Conservation (phyloP, 2,329 filamentous ascomycete species). For the Ascocoryne sarcoides region DNA sequence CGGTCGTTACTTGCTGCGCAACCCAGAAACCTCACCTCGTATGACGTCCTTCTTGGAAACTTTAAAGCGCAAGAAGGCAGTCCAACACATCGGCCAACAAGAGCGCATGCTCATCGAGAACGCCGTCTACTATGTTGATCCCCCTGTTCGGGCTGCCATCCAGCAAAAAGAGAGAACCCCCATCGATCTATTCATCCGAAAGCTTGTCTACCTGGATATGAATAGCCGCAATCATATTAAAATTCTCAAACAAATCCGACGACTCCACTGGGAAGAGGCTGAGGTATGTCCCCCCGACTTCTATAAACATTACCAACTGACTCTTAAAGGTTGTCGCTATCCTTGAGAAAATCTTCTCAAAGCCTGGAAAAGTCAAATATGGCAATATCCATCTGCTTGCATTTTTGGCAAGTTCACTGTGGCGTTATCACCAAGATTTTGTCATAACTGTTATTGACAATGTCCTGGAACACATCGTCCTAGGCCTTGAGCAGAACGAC, state of each 20-base stretch:
- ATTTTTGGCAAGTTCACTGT: constrained; percentile 78
- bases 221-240: constrained; percentile 91
- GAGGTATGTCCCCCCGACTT: constrained; percentile 45
- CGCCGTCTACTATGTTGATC: constrained; percentile 95
- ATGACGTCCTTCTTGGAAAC: constrained; percentile 95
- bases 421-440: constrained; percentile 87
- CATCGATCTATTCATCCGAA: constrained; percentile 85
- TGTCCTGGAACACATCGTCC: constrained; percentile 75
- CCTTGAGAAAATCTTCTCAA: constrained; percentile 80
- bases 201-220: constrained; percentile 87
- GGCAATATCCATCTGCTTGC: constrained; percentile 92
- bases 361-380: constrained; percentile 95
- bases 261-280: constrained; percentile 93
- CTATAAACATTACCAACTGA: constrained; percentile 5
- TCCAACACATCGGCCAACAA: constrained; percentile 89
- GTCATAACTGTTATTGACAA: constrained; percentile 89
- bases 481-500: constrained; percentile 90
- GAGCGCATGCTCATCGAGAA: constrained; percentile 99
- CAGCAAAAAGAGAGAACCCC: constrained; percentile 94
- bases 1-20: constrained; percentile 85
- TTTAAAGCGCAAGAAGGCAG: constrained; percentile 87
- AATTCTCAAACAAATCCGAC: constrained; percentile 86
- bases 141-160: constrained; percentile 85
- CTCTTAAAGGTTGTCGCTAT: constrained; percentile 26
- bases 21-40: constrained; percentile 82